Conservation (phyloP, 208 protist species). For the Entamoeba moshkovskii region DNA sequence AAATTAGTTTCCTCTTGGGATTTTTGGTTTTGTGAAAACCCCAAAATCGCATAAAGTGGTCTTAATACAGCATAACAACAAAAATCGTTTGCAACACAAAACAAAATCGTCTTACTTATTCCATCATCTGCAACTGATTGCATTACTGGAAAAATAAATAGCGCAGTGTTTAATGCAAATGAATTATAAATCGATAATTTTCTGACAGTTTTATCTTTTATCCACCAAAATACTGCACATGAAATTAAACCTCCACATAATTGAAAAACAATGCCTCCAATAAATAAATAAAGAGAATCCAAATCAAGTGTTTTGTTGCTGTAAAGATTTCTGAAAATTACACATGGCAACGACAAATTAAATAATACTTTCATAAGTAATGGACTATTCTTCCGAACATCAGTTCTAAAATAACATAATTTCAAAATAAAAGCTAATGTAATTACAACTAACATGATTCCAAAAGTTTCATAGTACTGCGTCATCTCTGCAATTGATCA, state of each 20-base stretch:
- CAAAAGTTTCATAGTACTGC: background rate
- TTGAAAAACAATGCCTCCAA: background rate
- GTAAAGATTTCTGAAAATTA: background rate
- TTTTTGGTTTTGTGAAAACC: background rate
- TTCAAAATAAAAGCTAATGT: background rate
- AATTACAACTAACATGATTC: background rate
- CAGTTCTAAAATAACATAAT: background rate
- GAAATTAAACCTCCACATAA: background rate
- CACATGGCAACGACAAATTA: background rate
- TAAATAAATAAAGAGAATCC: background rate
- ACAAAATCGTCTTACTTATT: background rate
- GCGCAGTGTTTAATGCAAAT: background rate
- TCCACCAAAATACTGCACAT: background rate
- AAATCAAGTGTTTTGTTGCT: background rate
- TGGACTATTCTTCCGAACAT: background rate
- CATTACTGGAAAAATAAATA: background rate
- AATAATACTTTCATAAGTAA: background rate
- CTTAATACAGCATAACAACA: background rate
- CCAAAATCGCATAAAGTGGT: background rate
- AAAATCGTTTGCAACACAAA: background rate
- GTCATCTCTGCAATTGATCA: too few relatives aligned
- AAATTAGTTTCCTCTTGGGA: background rate
- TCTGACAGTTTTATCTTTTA: background rate
- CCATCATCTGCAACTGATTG: background rate
- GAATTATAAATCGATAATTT: background rate